Evolutionary conservation across 2,329 filamentous ascomycete genomes (phyloP), one percentile per base, ranked within the genome.

Genomic region (Cryphonectria carpinicola): DNA sequence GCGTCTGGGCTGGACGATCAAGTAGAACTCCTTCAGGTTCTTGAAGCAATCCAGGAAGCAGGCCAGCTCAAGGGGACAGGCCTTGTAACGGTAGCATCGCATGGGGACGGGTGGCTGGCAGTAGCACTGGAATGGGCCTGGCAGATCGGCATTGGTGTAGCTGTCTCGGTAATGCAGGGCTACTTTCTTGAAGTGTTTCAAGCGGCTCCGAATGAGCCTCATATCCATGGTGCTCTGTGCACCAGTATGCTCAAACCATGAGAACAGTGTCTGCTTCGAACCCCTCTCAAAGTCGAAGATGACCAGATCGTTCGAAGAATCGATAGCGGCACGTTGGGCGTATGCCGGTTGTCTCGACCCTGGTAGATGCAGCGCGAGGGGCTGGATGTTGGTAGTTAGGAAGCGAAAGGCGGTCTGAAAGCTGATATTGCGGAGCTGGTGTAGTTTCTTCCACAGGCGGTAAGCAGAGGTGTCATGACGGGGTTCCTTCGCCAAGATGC

Each of bases 11-110:
- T 74, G 72, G 14, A 76, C 39, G 10, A 81, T 71, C 58, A 82
- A 66, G 70, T 78, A 80, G 46, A 81, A 74, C 6, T 70, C 56
- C 63, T 78, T 65, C 0, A 82, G 67, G 28, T 76, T 61, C 0
- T 66, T 46, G 46, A 81, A 80, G n/a, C 71, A 69, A 8, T 74
- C 70, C 4, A 80, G 10, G 19, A 79, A 76, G 14, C 70, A 49
- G 5, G 58, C 71, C 19, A 77, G 66, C 67, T 71, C 73, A 4
- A 43, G 3, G 0, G 74, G 74, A 61, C 79, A 78, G 37, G 74
- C 65, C 22, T 65, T 73, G 67, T 54, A 70, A 0, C 4, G 4
- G 1, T 3, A 0, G 6, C 58, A n/a, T 19, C 71, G 43, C 28
- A 61, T 22, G 7, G 6, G 11, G 3, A 6, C 4, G 11, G n/a